Base-by-base conservation (phyloP, 2,329 filamentous ascomycete species). In the Camillea tinctor region DNA sequence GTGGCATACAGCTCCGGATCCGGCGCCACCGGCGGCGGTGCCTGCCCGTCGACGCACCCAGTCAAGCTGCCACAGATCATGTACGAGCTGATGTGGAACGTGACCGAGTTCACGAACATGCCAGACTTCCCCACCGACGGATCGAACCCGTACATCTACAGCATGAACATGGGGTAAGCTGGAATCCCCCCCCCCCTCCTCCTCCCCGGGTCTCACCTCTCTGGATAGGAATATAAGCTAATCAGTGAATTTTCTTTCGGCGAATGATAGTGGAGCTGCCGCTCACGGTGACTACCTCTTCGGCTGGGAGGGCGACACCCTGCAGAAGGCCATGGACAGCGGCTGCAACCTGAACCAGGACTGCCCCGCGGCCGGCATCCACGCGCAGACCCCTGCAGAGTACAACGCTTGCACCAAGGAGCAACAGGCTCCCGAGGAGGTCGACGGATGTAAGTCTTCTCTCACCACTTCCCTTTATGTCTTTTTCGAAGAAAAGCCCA, bases 241-340 rank as follows among this genome's bases (percentile, higher is more conserved):
- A 26, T 9, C 9, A 26, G n/a, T n/a, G 24, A 26, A 26, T 30
- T 56, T 59, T 26, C 3, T 7, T 13, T n/a, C 55, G 24, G 4
- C 24, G n/a, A n/a, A 26, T 30, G n/a, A n/a, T 7, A 77, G 76
- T 44, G 80, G 80, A 26, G 74, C 78, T 22, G 80, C 79, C 4
- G 80, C 79, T 20, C 80, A 82, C 69, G 80, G 79, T 22, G 80
- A 83, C 70, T 83, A 83, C 68, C 70, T 82, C 62, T 82, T 82
- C 68, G 80, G 80, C 59, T 82, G 80, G 80, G 77, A 81, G 68
- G 77, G 74, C 61, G 73, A 81, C 68, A 72, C 76, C 9, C 76
- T 83, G 52, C 80, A 83, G 70, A 77, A 73, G 71, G 77, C 78
- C 67, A 79, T 80, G 77, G 78, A 80, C 72, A 76, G 75, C 65